Conservation (phyloP, 2,329 filamentous ascomycete species). For the Penicillium sp. region DNA sequence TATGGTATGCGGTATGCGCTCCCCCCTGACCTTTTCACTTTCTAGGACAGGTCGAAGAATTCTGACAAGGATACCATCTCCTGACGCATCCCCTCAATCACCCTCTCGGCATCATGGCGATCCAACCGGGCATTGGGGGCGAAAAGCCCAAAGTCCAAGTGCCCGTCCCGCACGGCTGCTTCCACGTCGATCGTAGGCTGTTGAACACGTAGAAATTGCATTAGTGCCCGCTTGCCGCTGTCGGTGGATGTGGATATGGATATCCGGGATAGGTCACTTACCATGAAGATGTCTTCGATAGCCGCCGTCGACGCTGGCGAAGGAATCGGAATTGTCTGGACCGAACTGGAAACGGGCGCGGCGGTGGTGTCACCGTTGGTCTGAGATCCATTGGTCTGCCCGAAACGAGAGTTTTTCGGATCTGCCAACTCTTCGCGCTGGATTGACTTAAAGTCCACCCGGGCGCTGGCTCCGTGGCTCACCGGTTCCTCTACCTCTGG, state of each 20-base stretch:
- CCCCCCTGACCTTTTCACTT: no score
- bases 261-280: slow-evolving; percentile 20
- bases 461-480: not conserved
- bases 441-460: slow-evolving; percentile 14
- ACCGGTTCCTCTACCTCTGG: slow-evolving; percentile 44
- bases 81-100: slow-evolving; percentile 20
- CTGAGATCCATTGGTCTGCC: not conserved
- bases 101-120: slow-evolving; percentile 11
- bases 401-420: slow-evolving; percentile 1
- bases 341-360: slow-evolving; percentile 1
- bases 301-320: slow-evolving; percentile 15
- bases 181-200: slow-evolving; percentile 31
- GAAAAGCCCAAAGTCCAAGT: slow-evolving; percentile 29
- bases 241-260: not conserved
- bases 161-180: slow-evolving; percentile 25
- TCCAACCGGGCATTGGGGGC: slow-evolving; percentile 20
- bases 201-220: slow-evolving; percentile 18
- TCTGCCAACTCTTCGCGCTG: slow-evolving; percentile 14
- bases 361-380: slow-evolving; percentile 19
- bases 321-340: slow-evolving; percentile 5
- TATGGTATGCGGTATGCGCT: no score
- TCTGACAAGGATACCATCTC: slow-evolving; percentile 20
- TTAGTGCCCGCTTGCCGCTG: slow-evolving; percentile 14
- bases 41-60: not conserved
- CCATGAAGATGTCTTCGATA: slow-evolving; percentile 18